A percentile compares a stretch with the other conserved stretches of the same genome.
These are phyloP conservation scores for Phialophora chinensis DNA, from an alignment of 2,329 filamentous ascomycete species.

Conservation along the genomic window DNA sequence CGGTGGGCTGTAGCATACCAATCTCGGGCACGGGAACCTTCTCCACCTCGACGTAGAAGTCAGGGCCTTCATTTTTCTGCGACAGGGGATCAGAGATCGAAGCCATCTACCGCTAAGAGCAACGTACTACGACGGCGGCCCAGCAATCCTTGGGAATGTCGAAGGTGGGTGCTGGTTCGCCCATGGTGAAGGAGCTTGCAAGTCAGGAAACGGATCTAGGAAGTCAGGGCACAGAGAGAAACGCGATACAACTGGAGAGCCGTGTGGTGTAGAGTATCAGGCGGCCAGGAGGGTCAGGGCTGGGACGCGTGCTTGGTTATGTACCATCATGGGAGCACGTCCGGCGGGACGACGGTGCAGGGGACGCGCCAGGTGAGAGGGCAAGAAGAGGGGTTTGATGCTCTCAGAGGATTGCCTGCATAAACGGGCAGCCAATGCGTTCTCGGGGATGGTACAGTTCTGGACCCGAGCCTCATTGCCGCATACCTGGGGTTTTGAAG, in stretches of 20 bases:
- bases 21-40: conserved; percentile 40
- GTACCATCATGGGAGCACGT: background rate
- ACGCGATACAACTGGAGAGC: background rate
- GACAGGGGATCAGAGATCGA: background rate
- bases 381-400: background rate
- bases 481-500: background rate
- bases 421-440: background rate
- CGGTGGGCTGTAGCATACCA: conserved; percentile 24
- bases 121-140: conserved; percentile 36
- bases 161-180: conserved; percentile 36
- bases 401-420: background rate
- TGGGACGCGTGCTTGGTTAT: conserved; percentile 1
- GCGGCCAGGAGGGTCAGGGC: background rate
- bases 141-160: conserved; percentile 40
- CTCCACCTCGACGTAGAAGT: conserved; percentile 39
- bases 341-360: background rate
- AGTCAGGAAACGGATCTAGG: background rate
- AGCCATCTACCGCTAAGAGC: background rate
- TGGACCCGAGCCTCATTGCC: background rate
- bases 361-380: background rate
- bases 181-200: conserved; percentile 21
- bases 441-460: background rate
- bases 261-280: background rate
- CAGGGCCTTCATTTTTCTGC: conserved; percentile 39
- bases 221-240: background rate